These are phyloP conservation scores for Takakia lepidozioides DNA, from an alignment of 225 moss, liverwort and hornwort species.

Conservation along the genomic window DNA sequence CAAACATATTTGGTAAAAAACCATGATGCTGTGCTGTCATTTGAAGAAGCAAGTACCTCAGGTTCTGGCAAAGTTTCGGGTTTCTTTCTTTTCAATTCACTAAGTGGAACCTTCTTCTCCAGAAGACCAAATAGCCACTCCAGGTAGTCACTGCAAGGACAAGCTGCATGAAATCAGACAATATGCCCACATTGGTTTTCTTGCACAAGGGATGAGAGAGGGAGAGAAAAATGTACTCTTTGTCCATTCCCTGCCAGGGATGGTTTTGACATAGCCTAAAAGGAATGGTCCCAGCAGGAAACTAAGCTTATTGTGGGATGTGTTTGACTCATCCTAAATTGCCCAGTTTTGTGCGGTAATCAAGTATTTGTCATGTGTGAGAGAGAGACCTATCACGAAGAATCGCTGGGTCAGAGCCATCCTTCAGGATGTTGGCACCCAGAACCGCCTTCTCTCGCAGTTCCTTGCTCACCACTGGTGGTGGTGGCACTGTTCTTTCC, in stretches of 20 bases:
- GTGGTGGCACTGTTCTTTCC: constrained; percentile 19
- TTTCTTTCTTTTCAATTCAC: constrained; percentile 87
- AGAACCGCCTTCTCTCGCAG: constrained; percentile 79
- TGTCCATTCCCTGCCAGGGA: background rate
- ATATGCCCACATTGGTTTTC: no score
- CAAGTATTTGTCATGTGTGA: no score
- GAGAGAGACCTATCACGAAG: constrained; percentile 42
- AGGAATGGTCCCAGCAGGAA: background rate
- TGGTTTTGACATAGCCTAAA: background rate
- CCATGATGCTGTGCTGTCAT: no score
- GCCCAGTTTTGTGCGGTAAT: no score
- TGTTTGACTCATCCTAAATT: no score
- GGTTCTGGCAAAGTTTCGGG: constrained; percentile 45
- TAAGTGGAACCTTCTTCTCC: constrained; percentile 70
- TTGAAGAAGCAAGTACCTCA: constrained; percentile 21
- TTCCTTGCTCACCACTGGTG: constrained; percentile 84
- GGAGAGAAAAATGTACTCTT: no score
- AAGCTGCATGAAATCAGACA: background rate
- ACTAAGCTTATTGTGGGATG: background rate
- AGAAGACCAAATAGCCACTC: constrained; percentile 64
- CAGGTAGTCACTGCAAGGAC: constrained; percentile 50
- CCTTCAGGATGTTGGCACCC: constrained; percentile 85
- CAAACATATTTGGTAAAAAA: no score
- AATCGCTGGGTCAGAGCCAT: constrained; percentile 72
- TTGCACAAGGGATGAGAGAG: no score